phyloP scores from a whole-genome alignment of 139 green algal genomes.

The Parachlorella kessleri region DNA sequence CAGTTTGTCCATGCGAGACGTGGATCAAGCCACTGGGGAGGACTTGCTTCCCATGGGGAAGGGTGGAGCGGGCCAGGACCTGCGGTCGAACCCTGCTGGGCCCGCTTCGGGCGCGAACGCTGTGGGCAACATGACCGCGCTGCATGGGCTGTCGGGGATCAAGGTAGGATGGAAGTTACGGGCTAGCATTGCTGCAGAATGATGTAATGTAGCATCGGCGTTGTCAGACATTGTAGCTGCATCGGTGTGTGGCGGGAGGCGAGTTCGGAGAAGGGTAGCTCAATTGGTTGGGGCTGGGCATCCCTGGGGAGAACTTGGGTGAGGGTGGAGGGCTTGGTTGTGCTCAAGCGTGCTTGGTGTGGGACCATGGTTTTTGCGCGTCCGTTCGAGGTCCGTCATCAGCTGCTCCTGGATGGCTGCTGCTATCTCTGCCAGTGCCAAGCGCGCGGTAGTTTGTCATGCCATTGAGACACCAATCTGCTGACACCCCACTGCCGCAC shows the following conservation, averaged over 20 bases:
- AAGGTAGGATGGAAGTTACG: slow-evolving; percentile 33
- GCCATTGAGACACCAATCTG: no score
- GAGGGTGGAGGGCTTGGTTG: no score
- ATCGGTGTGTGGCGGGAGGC: neutral
- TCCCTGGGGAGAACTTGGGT: no score
- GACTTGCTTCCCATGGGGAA: slow-evolving; percentile 70
- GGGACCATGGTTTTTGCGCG: no score
- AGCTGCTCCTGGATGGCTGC: no score
- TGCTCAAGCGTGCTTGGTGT: neutral
- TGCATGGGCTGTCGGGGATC: slow-evolving; percentile 89
- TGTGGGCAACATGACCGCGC: slow-evolving; percentile 37
- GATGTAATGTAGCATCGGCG: no score
- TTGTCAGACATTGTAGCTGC: no score
- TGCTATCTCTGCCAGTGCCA: no score
- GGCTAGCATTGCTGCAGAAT: neutral
- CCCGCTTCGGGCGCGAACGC: slow-evolving; percentile 1
- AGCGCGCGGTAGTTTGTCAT: no score
- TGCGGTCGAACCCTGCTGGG: slow-evolving; percentile 12
- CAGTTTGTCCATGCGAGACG: slow-evolving; percentile 90
- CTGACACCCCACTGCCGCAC: no score
- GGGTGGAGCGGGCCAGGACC: neutral
- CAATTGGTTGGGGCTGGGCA: neutral
- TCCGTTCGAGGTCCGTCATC: no score
- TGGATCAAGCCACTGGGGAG: slow-evolving; percentile 90
- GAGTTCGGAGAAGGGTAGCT: neutral